Percentiles rank a stretch among this genome's conserved stretches.
Evolutionary conservation across 78 protist species (phyloP).

Genomic region (slime mould (Dictyostelium discoideum)): dicty_2.7 NC_007091.3:1494501-1495000

Average conservation of each 20-base stretch:
- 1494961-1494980: constrained; percentile 94
- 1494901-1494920: constrained; percentile 93
- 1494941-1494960: constrained; percentile 80
- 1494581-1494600: constrained; percentile 93
- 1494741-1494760: constrained; percentile 87
- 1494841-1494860: constrained; percentile 98
- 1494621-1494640: constrained; percentile 97
- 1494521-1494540: constrained; percentile 85
- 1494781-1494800: constrained; percentile 97
- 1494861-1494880: constrained; percentile 92
- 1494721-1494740: constrained; percentile 90
- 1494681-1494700: constrained; percentile 93
- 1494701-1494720: constrained; percentile 99
- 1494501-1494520: too few relatives aligned
- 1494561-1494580: constrained; percentile 75
- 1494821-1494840: constrained; percentile 97
- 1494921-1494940: constrained; percentile 92
- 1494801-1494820: constrained; percentile 95
- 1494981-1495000: constrained; percentile 94
- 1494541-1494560: constrained; percentile 86
- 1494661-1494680: not conserved
- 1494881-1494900: constrained; percentile 81
- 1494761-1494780: constrained; percentile 96
- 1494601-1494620: constrained; percentile 99
- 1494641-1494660: constrained; percentile 94